phyloP scores from a whole-genome alignment of 2,329 filamentous ascomycete species.

The Nectriaceae sp. region DNA sequence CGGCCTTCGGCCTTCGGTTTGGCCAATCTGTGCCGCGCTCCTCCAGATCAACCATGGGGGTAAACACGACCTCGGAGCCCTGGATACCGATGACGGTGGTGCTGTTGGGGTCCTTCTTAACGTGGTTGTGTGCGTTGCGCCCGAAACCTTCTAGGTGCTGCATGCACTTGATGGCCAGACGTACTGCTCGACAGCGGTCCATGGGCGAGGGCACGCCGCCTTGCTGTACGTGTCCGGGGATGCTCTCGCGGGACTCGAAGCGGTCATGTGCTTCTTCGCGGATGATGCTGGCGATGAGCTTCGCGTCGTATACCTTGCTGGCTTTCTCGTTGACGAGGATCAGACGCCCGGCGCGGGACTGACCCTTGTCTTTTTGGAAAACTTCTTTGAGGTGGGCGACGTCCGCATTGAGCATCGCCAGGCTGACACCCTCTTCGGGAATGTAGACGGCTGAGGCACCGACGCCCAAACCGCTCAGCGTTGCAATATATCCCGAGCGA shows the following conservation, averaged over 20 bases:
- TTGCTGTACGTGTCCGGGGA: conserved; percentile 93
- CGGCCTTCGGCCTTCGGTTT: conserved; percentile 78
- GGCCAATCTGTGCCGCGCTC: conserved; percentile 89
- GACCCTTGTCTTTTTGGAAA: conserved; percentile 83
- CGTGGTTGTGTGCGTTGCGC: conserved; percentile 63
- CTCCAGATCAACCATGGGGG: conserved; percentile 78
- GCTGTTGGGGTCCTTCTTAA: conserved; percentile 73
- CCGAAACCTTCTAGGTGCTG: conserved; percentile 84
- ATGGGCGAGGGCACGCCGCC: conserved; percentile 91
- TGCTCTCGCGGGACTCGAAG: conserved; percentile 89
- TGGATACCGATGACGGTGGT: conserved; percentile 88
- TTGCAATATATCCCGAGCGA: conserved; percentile 90
- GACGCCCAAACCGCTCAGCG: conserved; percentile 85
- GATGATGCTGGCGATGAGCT: conserved; percentile 94
- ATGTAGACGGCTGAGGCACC: conserved; percentile 94
- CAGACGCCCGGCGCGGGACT: conserved; percentile 86
- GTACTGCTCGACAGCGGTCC: conserved; percentile 90
- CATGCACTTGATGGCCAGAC: conserved; percentile 91
- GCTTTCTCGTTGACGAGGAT: conserved; percentile 97
- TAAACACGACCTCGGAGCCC: conserved; percentile 87
- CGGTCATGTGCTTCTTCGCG: conserved; percentile 87
- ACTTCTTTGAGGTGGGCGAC: conserved; percentile 86
- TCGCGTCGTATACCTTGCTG: conserved; percentile 85
- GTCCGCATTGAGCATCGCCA: conserved; percentile 89
- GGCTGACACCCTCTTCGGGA: conserved; percentile 90